Evolutionary conservation across 495 filamentous ascomycete species (phyloP), one percentile per base, ranked within the genome.

Genomic region (Hypoxylon fuscum): DNA sequence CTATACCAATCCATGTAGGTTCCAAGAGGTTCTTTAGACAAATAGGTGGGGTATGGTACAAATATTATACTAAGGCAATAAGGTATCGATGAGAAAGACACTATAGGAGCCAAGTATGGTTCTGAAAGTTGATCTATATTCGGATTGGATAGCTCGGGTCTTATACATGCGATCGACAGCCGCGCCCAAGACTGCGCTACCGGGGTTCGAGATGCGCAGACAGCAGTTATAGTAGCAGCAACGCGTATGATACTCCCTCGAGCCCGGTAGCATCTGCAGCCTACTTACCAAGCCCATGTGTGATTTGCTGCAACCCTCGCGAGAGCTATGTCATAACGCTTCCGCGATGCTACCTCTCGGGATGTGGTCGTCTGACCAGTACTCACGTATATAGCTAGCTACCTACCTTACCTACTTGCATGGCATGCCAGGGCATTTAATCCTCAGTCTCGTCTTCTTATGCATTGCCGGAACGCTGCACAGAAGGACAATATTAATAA

Each of bases 291-390:
- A 25, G 7, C 42, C 14, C 43, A 27, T 47, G 41, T 9, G 18
- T 55, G 29, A 42, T 46, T 41, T 63, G 38, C 53, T 52, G 38
- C 40, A 34, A 27, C 12, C 32, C 47, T 46, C 31, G 22, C 31
- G 10, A 43, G 18, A 17, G 20, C 29, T 51, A 65, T 60, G 50
- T 60, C 55, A 65, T 56, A 21, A 35, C 50, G 22, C 45, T 48
- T 59, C 17, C 35, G 27, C 27, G 22, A 55, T 50, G 43, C 29
- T 59, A 64, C 61, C 48, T 59, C 38, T 58, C 21, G 7, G 32
- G 38, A 47, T 25, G 21, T 50, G 55, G 49, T 64, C 61, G 61
- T 25, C 54, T 59, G 61, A 58, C 51, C 27, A 23, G 40, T 7
- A 21, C 20, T 50, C 47, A 38, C 29, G 17, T 50, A 50, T 21